These are phyloP conservation scores for Coniferiporia sulphurascens DNA, from an alignment of 1,284 basidiomycete species.

Conservation along the genomic window DNA sequence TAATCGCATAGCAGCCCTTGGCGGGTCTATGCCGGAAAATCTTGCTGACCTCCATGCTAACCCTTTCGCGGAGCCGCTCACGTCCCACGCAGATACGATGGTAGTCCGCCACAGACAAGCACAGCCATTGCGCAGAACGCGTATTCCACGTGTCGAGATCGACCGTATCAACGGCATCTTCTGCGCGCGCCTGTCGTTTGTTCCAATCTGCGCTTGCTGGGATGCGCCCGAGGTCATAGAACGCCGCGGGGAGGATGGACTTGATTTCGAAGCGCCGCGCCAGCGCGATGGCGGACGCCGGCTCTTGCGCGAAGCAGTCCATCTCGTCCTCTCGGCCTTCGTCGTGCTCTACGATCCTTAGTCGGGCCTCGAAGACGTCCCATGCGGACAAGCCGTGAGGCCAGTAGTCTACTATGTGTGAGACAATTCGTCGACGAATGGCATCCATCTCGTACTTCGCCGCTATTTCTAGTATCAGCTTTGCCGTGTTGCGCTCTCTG, in stretches of 20 bases:
- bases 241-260: conserved; percentile 5
- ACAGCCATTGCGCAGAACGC: conserved; percentile 2
- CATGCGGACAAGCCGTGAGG: background rate
- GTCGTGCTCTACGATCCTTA: background rate
- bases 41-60: background rate
- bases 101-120: background rate
- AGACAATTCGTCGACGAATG: conserved; percentile 5
- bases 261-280: conserved; percentile 5
- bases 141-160: background rate
- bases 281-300: conserved; percentile 1
- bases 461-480: background rate
- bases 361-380: conserved; percentile 2
- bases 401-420: conserved; percentile 2
- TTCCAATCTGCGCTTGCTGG: background rate
- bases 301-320: background rate
- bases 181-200: background rate
- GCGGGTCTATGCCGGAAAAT: background rate
- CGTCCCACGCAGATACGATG: conserved; percentile 1
- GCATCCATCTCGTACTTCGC: conserved; percentile 9
- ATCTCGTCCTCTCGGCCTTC: background rate
- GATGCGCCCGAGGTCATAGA: conserved; percentile 8
- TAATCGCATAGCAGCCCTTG: background rate
- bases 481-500: background rate
- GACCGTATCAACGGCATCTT: background rate
- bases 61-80: background rate